Conservation (phyloP, 176 grass and related monocot species). For the Avena insularis region DNA sequence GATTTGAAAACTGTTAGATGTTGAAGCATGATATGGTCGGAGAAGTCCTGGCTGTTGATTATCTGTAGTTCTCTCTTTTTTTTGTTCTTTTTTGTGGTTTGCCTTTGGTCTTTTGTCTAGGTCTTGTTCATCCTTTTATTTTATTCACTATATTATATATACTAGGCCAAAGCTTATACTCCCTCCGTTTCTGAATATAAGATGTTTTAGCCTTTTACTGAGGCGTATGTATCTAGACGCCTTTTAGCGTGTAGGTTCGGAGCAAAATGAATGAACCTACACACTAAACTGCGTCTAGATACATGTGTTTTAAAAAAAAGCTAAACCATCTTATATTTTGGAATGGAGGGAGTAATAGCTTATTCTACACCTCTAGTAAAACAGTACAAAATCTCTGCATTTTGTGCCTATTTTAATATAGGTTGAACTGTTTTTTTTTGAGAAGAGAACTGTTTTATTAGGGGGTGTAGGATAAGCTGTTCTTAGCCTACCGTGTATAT, state of each 20-base stretch:
- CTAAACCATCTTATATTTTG: too few relatives aligned
- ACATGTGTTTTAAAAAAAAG: too few relatives aligned
- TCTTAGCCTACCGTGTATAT: background rate
- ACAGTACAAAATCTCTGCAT: background rate
- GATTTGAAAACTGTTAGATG: background rate
- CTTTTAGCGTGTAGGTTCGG: too few relatives aligned
- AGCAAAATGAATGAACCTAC: too few relatives aligned
- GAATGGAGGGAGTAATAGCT: background rate
- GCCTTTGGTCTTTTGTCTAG: constrained; percentile 7
- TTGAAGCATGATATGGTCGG: background rate
- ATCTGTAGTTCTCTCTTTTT: constrained; percentile 3
- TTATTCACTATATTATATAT: background rate
- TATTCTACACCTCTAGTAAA: background rate
- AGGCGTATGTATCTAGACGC: too few relatives aligned
- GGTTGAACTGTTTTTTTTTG: background rate
- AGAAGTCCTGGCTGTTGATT: background rate
- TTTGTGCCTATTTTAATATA: background rate
- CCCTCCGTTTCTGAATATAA: too few relatives aligned
- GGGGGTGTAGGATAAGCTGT: background rate
- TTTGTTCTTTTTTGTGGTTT: background rate
- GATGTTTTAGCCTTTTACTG: too few relatives aligned
- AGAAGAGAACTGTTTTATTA: background rate
- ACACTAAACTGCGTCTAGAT: too few relatives aligned
- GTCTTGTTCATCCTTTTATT: background rate
- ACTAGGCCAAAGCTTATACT: background rate